phyloP scores from a whole-genome alignment of 352 stramenopile species.

The Globisporangium solare region DNA sequence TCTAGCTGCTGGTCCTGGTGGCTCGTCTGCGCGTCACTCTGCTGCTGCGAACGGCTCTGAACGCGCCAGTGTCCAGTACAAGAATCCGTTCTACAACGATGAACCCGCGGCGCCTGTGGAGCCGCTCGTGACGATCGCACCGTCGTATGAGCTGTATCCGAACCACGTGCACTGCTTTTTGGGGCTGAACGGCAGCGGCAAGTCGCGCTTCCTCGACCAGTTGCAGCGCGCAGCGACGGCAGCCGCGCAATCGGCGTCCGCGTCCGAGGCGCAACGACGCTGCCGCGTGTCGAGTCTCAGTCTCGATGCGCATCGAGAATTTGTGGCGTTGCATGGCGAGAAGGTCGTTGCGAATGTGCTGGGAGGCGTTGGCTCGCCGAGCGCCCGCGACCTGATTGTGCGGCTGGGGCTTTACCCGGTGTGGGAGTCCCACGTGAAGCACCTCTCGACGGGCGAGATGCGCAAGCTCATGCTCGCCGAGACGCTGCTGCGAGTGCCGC shows the following conservation, averaged over 20 bases:
- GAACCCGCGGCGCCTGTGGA: background rate
- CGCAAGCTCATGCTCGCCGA: slow-evolving; percentile 88
- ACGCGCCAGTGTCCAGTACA: slow-evolving; percentile 3
- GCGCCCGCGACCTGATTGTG: slow-evolving; percentile 87
- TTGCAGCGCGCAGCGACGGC: slow-evolving; percentile 22
- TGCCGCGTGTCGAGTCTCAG: slow-evolving; percentile 46
- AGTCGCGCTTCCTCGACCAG: slow-evolving; percentile 46
- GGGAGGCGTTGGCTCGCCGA: slow-evolving; percentile 55
- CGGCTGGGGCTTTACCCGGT: slow-evolving; percentile 90
- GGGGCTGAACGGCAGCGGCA: slow-evolving; percentile 66
- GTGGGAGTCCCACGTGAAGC: slow-evolving; percentile 73
- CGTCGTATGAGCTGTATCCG: slow-evolving; percentile 34
- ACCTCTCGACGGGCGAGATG: slow-evolving; percentile 92
- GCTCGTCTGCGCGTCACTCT: background rate
- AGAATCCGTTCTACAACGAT: slow-evolving; percentile 8
- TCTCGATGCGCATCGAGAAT: slow-evolving; percentile 85
- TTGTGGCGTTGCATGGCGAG: slow-evolving; percentile 57
- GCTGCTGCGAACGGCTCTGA: background rate
- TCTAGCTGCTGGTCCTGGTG: background rate
- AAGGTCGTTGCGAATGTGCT: slow-evolving; percentile 63
- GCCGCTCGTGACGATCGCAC: slow-evolving; percentile 31
- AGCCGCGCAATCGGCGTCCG: background rate
- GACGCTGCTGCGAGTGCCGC: slow-evolving; percentile 71
- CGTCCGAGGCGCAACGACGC: slow-evolving; percentile 1
- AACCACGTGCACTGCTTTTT: slow-evolving; percentile 72